Evolutionary conservation across 345 rosid species (phyloP), one percentile per base, ranked within the genome.

Genomic region (Litchi chinensis): DNA sequence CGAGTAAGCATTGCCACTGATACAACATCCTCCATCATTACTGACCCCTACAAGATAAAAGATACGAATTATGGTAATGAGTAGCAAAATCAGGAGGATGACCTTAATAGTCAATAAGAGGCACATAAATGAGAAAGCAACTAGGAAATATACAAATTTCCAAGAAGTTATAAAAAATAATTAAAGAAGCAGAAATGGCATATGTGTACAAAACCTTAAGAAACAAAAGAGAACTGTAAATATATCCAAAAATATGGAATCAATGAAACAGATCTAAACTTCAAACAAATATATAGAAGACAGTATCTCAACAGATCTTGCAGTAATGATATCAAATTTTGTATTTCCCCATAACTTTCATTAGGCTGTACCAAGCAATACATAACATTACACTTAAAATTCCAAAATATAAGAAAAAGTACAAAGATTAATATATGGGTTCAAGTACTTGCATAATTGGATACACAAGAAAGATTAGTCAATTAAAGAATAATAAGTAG

Each of bases 1-100:
- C 93, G 88, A 79, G 90, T 86, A 72, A 93, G 82, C 97, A 96
- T 92, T 81, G 98, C 95, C 84, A 91, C 88, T 76, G 91, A 82
- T 67, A 96, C 90, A 60, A 89, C 85, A 85, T 90, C 89, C 80
- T 90, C 96, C 96, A 95, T 88, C 73, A 88, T 79, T 79, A 79
- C 85, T 21, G 91, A 83, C 19, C 85, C 93, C 99, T 96, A 78
- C 83, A 88, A 79, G 54, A 19, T 50, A 73, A 16, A 73, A 32
- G 67, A 66, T 19, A 65, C 32, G 28, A 44, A 72, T 75, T 65
- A 79, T 67, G 12, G 63, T 76, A 70, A 44, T 7, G 22, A 37
- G 32, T 46, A 43, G 59, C 67, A 60, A 60, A 78, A 26, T 41
- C 24, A 22, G 18, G 57, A 64, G 66, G 74, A 63, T 26, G 59